Conservation (phyloP, 2,329 filamentous ascomycete species). For the Colletotrichum scovillei region DNA sequence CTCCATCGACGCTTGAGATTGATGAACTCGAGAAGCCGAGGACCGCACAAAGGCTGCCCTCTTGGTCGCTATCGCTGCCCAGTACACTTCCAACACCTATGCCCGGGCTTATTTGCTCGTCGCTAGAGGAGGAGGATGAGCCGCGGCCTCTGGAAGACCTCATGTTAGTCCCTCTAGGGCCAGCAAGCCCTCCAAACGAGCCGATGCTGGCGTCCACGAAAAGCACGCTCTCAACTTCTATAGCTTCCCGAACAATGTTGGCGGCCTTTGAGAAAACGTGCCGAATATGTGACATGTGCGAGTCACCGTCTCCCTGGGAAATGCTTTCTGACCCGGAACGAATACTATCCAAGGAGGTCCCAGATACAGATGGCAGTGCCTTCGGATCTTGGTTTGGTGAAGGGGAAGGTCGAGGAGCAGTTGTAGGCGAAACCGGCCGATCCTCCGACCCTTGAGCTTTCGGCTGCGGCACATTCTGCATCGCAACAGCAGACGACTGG, state of each 20-base stretch:
- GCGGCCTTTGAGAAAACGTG: conserved; percentile 56
- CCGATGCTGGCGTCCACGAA: conserved; percentile 39
- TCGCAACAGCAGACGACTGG: neutral
- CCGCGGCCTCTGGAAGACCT: neutral
- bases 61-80: neutral
- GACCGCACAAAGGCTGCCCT: conserved; percentile 42
- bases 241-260: conserved; percentile 53
- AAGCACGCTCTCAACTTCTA: conserved; percentile 44
- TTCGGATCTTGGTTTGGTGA: neutral
- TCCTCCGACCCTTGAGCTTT: neutral
- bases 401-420: neutral
- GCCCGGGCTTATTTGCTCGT: conserved; percentile 32
- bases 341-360: conserved; percentile 33
- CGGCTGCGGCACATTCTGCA: neutral
- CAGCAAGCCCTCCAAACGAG: conserved; percentile 41
- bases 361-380: neutral
- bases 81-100: neutral
- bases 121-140: conserved; percentile 36
- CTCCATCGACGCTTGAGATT: conserved; percentile 46
- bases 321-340: conserved; percentile 41
- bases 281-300: conserved; percentile 26
- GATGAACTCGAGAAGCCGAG: conserved; percentile 52
- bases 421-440: neutral
- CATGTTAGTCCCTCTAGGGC: conserved; percentile 19
- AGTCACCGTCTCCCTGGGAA: fast-evolving